Conservation (phyloP, 1,284 basidiomycete genomes). For the Ceratobasidium sp. region DNA sequence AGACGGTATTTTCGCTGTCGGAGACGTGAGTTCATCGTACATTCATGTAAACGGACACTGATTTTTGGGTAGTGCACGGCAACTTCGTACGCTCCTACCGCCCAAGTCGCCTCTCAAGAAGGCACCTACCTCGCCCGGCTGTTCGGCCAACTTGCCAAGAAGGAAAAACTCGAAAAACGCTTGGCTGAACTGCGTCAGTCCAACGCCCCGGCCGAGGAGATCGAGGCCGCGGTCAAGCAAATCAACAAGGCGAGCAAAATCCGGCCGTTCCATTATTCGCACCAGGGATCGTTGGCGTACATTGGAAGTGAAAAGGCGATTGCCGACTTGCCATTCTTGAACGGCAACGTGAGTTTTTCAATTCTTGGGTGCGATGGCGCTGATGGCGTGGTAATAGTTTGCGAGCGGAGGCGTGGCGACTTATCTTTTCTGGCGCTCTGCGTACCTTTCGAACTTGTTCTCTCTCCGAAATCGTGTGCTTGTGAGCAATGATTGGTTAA, state of each 20-base stretch:
- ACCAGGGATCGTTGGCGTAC: slow-evolving; percentile 90
- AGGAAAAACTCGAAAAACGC: slow-evolving; percentile 61
- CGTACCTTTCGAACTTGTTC: slow-evolving; percentile 88
- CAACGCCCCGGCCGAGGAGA: slow-evolving; percentile 49
- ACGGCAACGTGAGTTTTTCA: slow-evolving; percentile 72
- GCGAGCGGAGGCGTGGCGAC: slow-evolving; percentile 71
- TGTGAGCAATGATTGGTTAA: slow-evolving; percentile 88
- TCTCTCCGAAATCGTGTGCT: slow-evolving; percentile 87
- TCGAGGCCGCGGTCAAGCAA: slow-evolving; percentile 63
- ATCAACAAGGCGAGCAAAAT: slow-evolving; percentile 71
- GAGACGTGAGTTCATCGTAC: slow-evolving; percentile 59
- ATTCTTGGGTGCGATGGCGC: background rate
- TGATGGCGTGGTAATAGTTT: slow-evolving; percentile 52
- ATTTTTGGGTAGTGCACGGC: slow-evolving; percentile 68
- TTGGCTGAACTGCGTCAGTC: slow-evolving; percentile 47
- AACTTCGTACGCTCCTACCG: slow-evolving; percentile 91
- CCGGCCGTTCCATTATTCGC: slow-evolving; percentile 89
- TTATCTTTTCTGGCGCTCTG: slow-evolving; percentile 81
- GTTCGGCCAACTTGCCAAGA: slow-evolving; percentile 80
- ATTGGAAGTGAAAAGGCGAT: slow-evolving; percentile 96
- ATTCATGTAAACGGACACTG: background rate
- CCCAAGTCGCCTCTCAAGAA: slow-evolving; percentile 91
- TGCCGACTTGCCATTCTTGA: slow-evolving; percentile 83
- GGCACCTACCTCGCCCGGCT: slow-evolving; percentile 89
- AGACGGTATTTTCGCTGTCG: slow-evolving; percentile 85